Evolutionary conservation across 768 basidiomycete species (phyloP), one percentile per base, ranked within the genome.

Genomic region (Chalciporus chontae): DNA sequence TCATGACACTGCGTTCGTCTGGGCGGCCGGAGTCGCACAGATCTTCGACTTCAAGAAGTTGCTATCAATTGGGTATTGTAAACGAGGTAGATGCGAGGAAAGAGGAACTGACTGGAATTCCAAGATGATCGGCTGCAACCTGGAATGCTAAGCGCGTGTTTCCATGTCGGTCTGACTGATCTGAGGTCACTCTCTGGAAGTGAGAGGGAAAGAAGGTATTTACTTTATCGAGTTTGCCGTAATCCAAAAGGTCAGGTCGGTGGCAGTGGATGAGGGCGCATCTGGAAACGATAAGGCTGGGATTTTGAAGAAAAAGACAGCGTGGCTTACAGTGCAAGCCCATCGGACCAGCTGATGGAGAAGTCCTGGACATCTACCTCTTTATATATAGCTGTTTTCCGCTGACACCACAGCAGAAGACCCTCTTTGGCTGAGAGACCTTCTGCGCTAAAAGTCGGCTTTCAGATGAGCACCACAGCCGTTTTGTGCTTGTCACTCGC

Each of bases 341-440:
- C 96, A 68, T 97, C 93, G 31, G 85, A 85, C 89, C 94, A 99
- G 64, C 90, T 93, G 34, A 78, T 64, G 13, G 92, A 89, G 65
- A 99, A 99, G 63, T 98, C 91, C 70, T 91, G 84, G 14, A 99
- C 91, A 50, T 97, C 72, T 11, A 98, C 94, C 61, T 95, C 91
- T 54, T 80, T 81, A 71, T 99, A 98, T 0, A 84, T 83, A 29
- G 79, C 83, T 0, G 96, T 99, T 71, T 95, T 96, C 47, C 96
- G 84, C 64, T 98, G 96, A 73, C 94, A 96, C 96, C 96, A 99
- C 4, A 99, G 79, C 4, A 99, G 74, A 10, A 99, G 78, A 29
- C 96, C 96, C 64, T 98, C 96, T 70, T 97, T 96, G 1, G 96
- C 96, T 9, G 94, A 94, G n/a, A 97, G 79, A 49, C 96, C 96